Percentiles rank a stretch among this genome's conserved stretches.
Evolutionary conservation across 2,329 filamentous ascomycete genomes (phyloP).

Genomic region (Chaetothyriales sp.): DNA sequence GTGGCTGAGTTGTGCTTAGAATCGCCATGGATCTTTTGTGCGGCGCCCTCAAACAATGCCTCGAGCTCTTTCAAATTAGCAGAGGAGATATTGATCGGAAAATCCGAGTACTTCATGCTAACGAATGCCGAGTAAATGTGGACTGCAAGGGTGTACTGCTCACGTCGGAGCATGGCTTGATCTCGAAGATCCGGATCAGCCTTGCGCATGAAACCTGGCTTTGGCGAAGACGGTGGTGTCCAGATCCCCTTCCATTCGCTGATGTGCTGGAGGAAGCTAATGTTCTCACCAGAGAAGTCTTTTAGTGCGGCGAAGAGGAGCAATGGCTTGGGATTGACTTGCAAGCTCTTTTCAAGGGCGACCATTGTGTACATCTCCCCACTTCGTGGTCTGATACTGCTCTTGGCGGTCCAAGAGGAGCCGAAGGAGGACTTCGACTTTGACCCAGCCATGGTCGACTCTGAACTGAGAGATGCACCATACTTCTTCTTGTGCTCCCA

Average conservation of each 20-base stretch:
- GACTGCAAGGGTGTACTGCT: slow-evolving; percentile 45
- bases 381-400: slow-evolving; percentile 23
- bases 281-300: slow-evolving; percentile 60
- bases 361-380: slow-evolving; percentile 44
- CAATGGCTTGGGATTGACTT: slow-evolving; percentile 44
- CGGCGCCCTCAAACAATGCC: slow-evolving; percentile 42
- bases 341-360: slow-evolving; percentile 48
- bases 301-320: slow-evolving; percentile 51
- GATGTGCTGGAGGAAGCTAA: slow-evolving; percentile 49
- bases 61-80: slow-evolving; percentile 42
- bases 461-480: slow-evolving; percentile 18
- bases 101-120: slow-evolving; percentile 47
- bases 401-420: slow-evolving; percentile 19
- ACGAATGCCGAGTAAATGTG: slow-evolving; percentile 51
- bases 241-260: slow-evolving; percentile 40
- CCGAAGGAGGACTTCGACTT: slow-evolving; percentile 21
- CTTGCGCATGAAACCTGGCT: slow-evolving; percentile 10
- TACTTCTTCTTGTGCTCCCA: slow-evolving; percentile 26
- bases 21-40: slow-evolving; percentile 29
- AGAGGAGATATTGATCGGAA: slow-evolving; percentile 53
- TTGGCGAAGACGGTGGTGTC: slow-evolving; percentile 6
- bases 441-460: slow-evolving; percentile 18
- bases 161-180: slow-evolving; percentile 27
- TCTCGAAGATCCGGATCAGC: slow-evolving; percentile 15
- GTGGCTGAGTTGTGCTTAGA: slow-evolving; percentile 29